Conservation (phyloP, 768 basidiomycete genomes). For the Lactifluus piperatus region DNA sequence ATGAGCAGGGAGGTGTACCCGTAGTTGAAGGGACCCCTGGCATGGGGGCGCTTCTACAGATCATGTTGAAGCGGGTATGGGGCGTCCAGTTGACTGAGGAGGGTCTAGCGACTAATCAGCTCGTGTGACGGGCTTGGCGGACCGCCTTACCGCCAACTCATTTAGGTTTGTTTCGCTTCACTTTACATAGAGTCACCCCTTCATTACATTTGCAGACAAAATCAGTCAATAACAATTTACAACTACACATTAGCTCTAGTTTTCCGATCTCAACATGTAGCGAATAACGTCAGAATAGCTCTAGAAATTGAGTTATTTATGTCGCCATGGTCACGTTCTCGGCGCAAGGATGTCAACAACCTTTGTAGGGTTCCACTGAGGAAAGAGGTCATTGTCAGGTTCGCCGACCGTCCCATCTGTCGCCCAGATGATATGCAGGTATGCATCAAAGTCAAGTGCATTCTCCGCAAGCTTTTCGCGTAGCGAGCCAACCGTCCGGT, state of each 20-base stretch:
- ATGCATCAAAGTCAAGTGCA: constrained; percentile 12
- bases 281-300: background rate
- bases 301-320: background rate
- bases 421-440: constrained; percentile 8
- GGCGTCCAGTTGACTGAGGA: constrained; percentile 22
- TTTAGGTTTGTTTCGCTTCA: background rate
- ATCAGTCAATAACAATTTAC: background rate
- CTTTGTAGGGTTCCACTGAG: constrained; percentile 21
- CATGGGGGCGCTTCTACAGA: constrained; percentile 35
- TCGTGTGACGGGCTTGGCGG: background rate
- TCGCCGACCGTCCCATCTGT: constrained; percentile 7
- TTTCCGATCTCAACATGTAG: background rate
- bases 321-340: background rate
- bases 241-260: background rate
- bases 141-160: background rate
- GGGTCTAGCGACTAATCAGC: background rate
- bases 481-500: constrained; percentile 8
- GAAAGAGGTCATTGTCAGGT: constrained; percentile 15
- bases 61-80: constrained; percentile 53
- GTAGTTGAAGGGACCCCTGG: constrained; percentile 61
- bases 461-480: constrained; percentile 12
- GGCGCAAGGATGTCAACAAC: constrained; percentile 10
- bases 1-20: constrained; percentile 23
- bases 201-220: background rate
- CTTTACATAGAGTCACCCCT: background rate